Percentiles rank a stretch among this genome's conserved stretches.
Evolutionary conservation across 192 early-diverging fungal genomes (phyloP).

Genomic region (Physocladia obscura): DNA sequence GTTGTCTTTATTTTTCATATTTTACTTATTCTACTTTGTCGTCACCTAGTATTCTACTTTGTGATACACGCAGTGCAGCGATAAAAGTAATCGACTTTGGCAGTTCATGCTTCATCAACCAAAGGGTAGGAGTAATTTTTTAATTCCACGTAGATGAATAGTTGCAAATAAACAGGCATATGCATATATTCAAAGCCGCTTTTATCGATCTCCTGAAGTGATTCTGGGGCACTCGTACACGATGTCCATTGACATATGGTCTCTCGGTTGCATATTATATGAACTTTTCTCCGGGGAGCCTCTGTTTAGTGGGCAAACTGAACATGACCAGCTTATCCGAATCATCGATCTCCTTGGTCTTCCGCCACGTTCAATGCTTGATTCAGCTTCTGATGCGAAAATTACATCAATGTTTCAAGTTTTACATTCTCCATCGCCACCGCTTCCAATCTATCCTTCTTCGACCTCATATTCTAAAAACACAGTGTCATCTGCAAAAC

Average conservation of each 20-base stretch:
- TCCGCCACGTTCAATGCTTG: constrained; percentile 89
- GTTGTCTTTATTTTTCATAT: background rate
- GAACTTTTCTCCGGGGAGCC: constrained; percentile 95
- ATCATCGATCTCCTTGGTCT: constrained; percentile 93
- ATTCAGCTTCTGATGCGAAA: too few species aligned
- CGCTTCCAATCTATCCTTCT: too few species aligned
- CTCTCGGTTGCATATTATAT: constrained; percentile 93
- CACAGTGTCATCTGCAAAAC: too few species aligned
- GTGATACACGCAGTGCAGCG: constrained; percentile 73
- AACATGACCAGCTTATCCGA: constrained; percentile 92
- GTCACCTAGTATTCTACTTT: background rate
- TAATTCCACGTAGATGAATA: too few species aligned
- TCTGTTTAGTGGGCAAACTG: constrained; percentile 91
- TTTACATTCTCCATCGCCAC: too few species aligned
- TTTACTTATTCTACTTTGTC: background rate
- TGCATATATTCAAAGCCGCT: constrained; percentile 97
- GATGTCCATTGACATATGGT: constrained; percentile 97
- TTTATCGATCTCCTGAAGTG: constrained; percentile 95
- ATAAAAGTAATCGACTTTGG: constrained; percentile 99
- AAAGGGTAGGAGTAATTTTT: too few species aligned
- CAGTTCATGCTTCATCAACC: constrained; percentile 92
- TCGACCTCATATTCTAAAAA: too few species aligned
- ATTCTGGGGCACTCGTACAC: constrained; percentile 91
- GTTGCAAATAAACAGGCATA: too few species aligned
- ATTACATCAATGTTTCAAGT: too few species aligned